Evolutionary conservation across 306 rosid species (phyloP).

Genomic region (Lathyrus tuberosus): DNA sequence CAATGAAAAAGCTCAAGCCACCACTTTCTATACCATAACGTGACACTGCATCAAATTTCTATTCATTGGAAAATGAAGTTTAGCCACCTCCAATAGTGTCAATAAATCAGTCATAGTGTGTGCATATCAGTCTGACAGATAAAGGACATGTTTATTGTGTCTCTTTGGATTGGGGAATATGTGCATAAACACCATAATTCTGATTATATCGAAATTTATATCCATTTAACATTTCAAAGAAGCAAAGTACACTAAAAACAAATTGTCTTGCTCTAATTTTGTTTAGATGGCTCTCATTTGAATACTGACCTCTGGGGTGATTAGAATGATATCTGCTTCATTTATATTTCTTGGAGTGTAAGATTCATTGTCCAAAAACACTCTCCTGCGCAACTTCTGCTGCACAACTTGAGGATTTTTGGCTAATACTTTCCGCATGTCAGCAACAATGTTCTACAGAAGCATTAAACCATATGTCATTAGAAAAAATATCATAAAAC

Average conservation of each 20-base stretch:
- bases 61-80: conserved; percentile 34
- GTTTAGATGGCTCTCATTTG: conserved; percentile 25
- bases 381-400: conserved; percentile 94
- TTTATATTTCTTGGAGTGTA: conserved; percentile 71
- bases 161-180: conserved; percentile 24
- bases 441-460: conserved; percentile 88
- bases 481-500: conserved; percentile 18
- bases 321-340: conserved; percentile 90
- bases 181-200: conserved; percentile 26
- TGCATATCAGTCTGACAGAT: conserved; percentile 18
- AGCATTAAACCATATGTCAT: conserved; percentile 36
- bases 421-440: conserved; percentile 94
- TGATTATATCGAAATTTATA: conserved; percentile 25
- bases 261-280: conserved; percentile 9
- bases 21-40: conserved; percentile 78
- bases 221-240: conserved; percentile 26
- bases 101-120: conserved; percentile 34
- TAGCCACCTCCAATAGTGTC: conserved; percentile 40
- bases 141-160: not conserved
- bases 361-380: conserved; percentile 82
- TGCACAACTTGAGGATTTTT: conserved; percentile 97
- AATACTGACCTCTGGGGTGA: conserved; percentile 89
- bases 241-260: not conserved
- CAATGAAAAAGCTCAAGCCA: conserved; percentile 90
- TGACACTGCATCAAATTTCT: conserved; percentile 97